These are phyloP conservation scores for Fusarium pilosicola DNA, from an alignment of 2,329 filamentous ascomycete species.

Conservation along the genomic window DNA sequence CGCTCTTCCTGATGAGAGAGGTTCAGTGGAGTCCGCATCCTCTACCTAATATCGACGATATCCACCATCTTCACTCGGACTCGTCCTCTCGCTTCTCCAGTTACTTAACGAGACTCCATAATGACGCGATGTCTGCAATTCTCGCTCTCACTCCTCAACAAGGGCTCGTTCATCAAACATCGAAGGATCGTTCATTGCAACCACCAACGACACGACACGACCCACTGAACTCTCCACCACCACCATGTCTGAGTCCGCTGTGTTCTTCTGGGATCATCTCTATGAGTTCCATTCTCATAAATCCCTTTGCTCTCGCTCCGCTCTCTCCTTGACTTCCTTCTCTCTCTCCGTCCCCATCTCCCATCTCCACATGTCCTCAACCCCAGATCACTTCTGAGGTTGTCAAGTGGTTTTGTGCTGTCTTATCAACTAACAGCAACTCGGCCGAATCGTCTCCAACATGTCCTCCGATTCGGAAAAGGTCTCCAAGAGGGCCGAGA, in stretches of 20 bases:
- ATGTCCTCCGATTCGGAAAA: slow-evolving; percentile 35
- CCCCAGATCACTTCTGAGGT: slow-evolving; percentile 13
- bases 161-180: slow-evolving; percentile 11
- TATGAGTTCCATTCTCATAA: slow-evolving; percentile 11
- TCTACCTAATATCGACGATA: slow-evolving; percentile 17
- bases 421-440: slow-evolving; percentile 1
- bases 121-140: slow-evolving; percentile 30
- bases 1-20: not conserved
- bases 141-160: not conserved
- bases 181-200: not conserved
- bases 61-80: slow-evolving; percentile 19
- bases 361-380: slow-evolving; percentile 17
- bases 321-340: not conserved
- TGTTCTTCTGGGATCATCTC: not conserved
- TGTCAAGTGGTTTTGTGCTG: slow-evolving; percentile 5
- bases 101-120: slow-evolving; percentile 23
- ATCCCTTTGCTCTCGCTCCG: slow-evolving; percentile 11
- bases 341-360: not conserved
- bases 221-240: slow-evolving; percentile 22
- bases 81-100: slow-evolving; percentile 3
- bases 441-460: slow-evolving; percentile 8
- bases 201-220: not conserved
- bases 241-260: slow-evolving; percentile 7
- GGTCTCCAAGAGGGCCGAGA: slow-evolving; percentile 19
- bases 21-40: slow-evolving; percentile 27